A percentile compares a stretch with the other conserved stretches of the same genome.
These are phyloP conservation scores for Sporobolomyces roseus DNA, from an alignment of 768 basidiomycete genomes.

Conservation along the genomic window DNA sequence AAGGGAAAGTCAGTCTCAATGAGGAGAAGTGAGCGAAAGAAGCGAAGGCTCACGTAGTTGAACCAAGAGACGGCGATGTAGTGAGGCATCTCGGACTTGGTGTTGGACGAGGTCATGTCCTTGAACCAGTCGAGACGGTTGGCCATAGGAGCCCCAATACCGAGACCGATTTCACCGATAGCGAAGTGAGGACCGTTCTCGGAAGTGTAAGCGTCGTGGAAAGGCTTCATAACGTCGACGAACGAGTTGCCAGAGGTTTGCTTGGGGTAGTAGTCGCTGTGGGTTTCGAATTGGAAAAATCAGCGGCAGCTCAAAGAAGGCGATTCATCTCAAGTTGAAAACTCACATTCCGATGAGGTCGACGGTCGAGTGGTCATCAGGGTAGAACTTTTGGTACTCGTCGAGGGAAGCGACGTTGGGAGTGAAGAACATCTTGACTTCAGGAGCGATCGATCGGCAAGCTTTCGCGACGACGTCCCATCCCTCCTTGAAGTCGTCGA, in stretches of 20 bases:
- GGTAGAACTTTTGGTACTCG: constrained; percentile 44
- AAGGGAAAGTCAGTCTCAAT: not conserved
- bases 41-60: constrained; percentile 41
- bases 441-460: constrained; percentile 36
- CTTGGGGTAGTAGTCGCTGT: constrained; percentile 44
- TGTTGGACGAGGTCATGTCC: constrained; percentile 28
- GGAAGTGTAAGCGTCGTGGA: constrained; percentile 43
- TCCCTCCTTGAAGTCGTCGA: constrained; percentile 43
- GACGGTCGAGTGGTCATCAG: constrained; percentile 40
- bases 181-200: constrained; percentile 40
- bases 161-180: constrained; percentile 45
- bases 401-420: constrained; percentile 30
- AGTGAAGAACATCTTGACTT: constrained; percentile 36
- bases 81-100: constrained; percentile 29
- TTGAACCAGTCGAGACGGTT: constrained; percentile 34
- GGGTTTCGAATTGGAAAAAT: too few relatives aligned
- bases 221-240: constrained; percentile 36
- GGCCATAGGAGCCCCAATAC: constrained; percentile 13
- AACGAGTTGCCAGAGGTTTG: constrained; percentile 17
- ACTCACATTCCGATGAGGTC: constrained; percentile 42
- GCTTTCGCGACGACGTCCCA: constrained; percentile 43
- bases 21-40: not conserved
- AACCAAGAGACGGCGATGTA: constrained; percentile 41
- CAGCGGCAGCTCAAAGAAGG: too few relatives aligned
- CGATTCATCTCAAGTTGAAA: too few relatives aligned